These are phyloP conservation scores for Pseudogymnoascus sp. DNA, from an alignment of 2,329 filamentous ascomycete species.

Conservation along the genomic window DNA sequence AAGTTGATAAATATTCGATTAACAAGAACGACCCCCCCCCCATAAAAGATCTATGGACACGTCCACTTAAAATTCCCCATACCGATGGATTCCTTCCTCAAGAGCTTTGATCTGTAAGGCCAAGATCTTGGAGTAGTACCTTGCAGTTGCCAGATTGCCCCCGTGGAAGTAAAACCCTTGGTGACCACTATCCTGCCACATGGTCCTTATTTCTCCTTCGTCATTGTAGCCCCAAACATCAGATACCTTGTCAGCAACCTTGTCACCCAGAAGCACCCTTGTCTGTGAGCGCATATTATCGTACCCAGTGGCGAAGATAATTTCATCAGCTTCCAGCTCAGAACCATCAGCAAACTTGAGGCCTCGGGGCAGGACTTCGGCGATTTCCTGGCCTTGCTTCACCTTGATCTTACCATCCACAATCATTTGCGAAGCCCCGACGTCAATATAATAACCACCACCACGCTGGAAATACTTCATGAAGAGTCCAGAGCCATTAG, in stretches of 20 bases:
- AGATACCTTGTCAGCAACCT: conserved; percentile 39
- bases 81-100: conserved; percentile 30
- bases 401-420: conserved; percentile 46
- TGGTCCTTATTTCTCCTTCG: conserved; percentile 38
- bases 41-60: too few species aligned
- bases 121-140: conserved; percentile 38
- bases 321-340: conserved; percentile 41
- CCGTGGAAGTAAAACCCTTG: conserved; percentile 45
- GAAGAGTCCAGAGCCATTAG: conserved; percentile 45
- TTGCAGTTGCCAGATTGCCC: conserved; percentile 41
- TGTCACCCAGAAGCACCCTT: conserved; percentile 41
- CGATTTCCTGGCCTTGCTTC: conserved; percentile 40
- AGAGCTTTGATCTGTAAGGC: conserved; percentile 42
- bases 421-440: conserved; percentile 44
- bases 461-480: conserved; percentile 54
- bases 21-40: too few species aligned
- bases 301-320: conserved; percentile 43
- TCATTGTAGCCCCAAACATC: conserved; percentile 43
- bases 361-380: conserved; percentile 32
- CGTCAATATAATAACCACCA: conserved; percentile 52
- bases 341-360: conserved; percentile 37
- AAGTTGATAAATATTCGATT: too few species aligned
- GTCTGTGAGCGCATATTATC: conserved; percentile 46
- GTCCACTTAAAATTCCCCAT: too few species aligned
- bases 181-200: conserved; percentile 40